phyloP scores from a whole-genome alignment of 805 yeast species.

The Grigorovia jiainica region DNA sequence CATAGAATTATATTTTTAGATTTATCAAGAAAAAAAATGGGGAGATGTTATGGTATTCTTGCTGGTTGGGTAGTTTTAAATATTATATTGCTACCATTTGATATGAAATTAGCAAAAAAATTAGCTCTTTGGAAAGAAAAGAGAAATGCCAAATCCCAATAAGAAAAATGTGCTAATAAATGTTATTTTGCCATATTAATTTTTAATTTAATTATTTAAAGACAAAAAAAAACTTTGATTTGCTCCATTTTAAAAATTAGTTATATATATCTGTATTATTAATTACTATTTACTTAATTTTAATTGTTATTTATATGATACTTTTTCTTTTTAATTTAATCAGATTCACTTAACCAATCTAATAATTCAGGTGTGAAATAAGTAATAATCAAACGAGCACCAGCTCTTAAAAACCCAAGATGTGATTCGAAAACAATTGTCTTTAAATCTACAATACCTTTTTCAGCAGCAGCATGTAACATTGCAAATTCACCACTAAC shows the following conservation, averaged over 20 bases:
- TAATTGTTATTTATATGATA: too few species aligned
- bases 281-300: not conserved
- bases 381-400: conserved; percentile 83
- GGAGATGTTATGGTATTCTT: conserved; percentile 51
- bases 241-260: too few species aligned
- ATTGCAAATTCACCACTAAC: conserved; percentile 97
- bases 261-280: too few species aligned
- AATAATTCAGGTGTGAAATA: conserved; percentile 93
- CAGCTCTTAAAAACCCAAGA: conserved; percentile 88
- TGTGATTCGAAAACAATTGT: conserved; percentile 75
- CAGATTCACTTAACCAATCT: conserved; percentile 57
- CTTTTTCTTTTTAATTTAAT: not conserved
- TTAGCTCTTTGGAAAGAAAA: conserved; percentile 9
- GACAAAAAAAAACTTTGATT: too few species aligned
- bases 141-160: not conserved
- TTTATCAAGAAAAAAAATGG: conserved; percentile 41
- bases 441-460: conserved; percentile 82
- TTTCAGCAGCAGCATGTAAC: conserved; percentile 97
- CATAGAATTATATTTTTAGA: conserved; percentile 50
- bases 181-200: too few species aligned
- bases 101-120: conserved; percentile 30
- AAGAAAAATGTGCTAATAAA: too few species aligned
- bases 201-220: too few species aligned
- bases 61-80: conserved; percentile 51
- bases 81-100: conserved; percentile 35